Percentiles rank a stretch among this genome's conserved stretches.
Conservation (phyloP, 345 rosid species). For the Raphanus raphanistrum region DNA sequence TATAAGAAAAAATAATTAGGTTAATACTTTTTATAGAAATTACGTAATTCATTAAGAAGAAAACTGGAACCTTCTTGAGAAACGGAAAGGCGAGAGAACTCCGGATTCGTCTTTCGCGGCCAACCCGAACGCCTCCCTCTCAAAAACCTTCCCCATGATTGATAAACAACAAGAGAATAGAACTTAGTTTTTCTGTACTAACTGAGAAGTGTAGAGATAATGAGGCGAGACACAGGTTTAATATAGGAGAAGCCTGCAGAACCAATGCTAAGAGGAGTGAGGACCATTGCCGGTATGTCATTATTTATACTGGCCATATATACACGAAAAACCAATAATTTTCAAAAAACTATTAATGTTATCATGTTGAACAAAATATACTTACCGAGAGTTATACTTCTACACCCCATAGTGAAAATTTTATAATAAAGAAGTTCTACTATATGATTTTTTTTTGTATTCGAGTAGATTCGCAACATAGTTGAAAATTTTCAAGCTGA, state of each 20-base stretch:
- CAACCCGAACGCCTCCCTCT: slow-evolving; percentile 47
- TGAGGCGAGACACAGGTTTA: neutral
- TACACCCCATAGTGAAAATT: neutral
- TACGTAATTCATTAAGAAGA: neutral
- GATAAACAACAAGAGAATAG: neutral
- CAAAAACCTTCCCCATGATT: slow-evolving; percentile 26
- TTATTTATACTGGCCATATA: neutral
- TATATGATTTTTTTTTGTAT: neutral
- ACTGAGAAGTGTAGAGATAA: slow-evolving; percentile 11
- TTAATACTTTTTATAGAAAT: neutral
- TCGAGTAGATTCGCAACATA: neutral
- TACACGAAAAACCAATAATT: neutral
- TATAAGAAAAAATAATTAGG: neutral
- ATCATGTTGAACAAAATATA: neutral
- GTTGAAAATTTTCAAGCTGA: neutral
- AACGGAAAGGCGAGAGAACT: slow-evolving; percentile 45
- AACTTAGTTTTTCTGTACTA: neutral
- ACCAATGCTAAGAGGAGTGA: neutral
- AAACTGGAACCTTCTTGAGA: slow-evolving; percentile 49
- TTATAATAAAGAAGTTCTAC: neutral
- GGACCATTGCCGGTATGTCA: neutral
- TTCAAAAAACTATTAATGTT: neutral
- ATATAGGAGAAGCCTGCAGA: neutral
- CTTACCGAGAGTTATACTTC: neutral
- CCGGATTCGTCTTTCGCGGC: slow-evolving; percentile 51